phyloP scores from a whole-genome alignment of 495 filamentous ascomycete species.

The Cercophora newfieldiana region DNA sequence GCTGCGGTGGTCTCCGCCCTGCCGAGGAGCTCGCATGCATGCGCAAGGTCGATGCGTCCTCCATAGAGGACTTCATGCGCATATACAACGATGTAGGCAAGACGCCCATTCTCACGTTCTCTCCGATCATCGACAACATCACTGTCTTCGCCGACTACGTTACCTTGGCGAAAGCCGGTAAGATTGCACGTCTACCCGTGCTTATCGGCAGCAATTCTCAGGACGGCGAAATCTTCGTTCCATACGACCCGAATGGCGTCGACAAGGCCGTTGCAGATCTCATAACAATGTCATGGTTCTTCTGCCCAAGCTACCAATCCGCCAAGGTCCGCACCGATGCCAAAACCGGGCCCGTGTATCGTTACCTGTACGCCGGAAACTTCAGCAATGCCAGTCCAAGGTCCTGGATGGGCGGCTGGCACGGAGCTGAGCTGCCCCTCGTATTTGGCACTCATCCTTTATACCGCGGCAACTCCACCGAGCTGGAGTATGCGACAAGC shows the following conservation, averaged over 20 bases:
- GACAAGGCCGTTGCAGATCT: slow-evolving; percentile 16
- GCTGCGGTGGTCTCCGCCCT: slow-evolving; percentile 44
- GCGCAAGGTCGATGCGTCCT: slow-evolving; percentile 33
- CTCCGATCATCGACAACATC: slow-evolving; percentile 18
- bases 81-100: slow-evolving; percentile 36
- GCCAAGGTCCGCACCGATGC: slow-evolving; percentile 27
- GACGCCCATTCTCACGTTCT: slow-evolving; percentile 32
- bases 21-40: slow-evolving; percentile 47
- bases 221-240: slow-evolving; percentile 27
- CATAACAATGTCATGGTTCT: slow-evolving; percentile 24
- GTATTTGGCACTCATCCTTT: slow-evolving; percentile 47
- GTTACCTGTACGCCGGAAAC: slow-evolving; percentile 50
- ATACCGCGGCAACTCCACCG: slow-evolving; percentile 39
- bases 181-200: slow-evolving; percentile 21
- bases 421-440: slow-evolving; percentile 51
- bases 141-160: slow-evolving; percentile 50
- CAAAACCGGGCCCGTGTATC: slow-evolving; percentile 36
- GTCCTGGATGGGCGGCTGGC: slow-evolving; percentile 52
- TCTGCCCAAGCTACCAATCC: slow-evolving; percentile 28
- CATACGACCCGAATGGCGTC: slow-evolving; percentile 6
- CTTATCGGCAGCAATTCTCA: slow-evolving; percentile 27
- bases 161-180: not conserved
- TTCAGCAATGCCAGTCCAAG: slow-evolving; percentile 45
- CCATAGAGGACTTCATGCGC: slow-evolving; percentile 35
- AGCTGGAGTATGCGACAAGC: slow-evolving; percentile 31